Base-by-base conservation (phyloP, 2,329 filamentous ascomycete species). In the Pochonia chlamydosporia region DNA sequence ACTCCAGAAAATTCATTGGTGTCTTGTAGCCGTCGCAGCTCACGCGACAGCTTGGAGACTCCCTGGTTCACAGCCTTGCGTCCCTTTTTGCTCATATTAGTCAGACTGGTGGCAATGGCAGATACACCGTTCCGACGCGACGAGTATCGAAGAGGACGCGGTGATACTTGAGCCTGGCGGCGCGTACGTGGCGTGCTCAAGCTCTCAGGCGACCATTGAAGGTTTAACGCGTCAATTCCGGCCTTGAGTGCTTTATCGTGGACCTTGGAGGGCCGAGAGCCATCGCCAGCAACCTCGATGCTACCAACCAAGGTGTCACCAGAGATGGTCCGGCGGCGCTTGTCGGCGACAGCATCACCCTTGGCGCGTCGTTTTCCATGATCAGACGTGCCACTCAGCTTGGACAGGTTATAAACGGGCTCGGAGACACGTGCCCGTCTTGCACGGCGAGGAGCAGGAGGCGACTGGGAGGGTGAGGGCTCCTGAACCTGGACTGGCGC, bases 331-430 rank as follows among this genome's bases (percentile, higher is more conserved):
- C 71, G 67, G 50, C 74, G 71, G 44, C 69, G 69, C 50, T 70
- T 67, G 33, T 72, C 63, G 26, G 64, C 59, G 10, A 73, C 69
- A 23, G 63, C 55, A 52, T 79, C 75, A 49, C 76, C 73, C 40
- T 76, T 79, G 39, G 73, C 62, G 64, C 67, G 73, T 65, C 68
- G 74, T 55, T 75, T 79, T 43, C 75, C 81, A 54, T 85, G 81
- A 37, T 76, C 72, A 24, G 76, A 74, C 41, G 79, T 85, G 54
- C 82, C 82, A 49, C 74, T 76, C 44, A 86, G 70, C 56, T 78
- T 75, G 53, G 79, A 73, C 14, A 85, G 67, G 56, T 89, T 89
- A 67, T 89, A 89, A 14, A 82, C 77, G 11, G 78, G 74, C 16
- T 80, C 69, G 45, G 72, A 75, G n/a, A 67, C 58, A 52, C 78